Evolutionary conservation across 2,329 filamentous ascomycete species (phyloP), one percentile per base, ranked within the genome.

Genomic region (Cercospora janseana): DNA sequence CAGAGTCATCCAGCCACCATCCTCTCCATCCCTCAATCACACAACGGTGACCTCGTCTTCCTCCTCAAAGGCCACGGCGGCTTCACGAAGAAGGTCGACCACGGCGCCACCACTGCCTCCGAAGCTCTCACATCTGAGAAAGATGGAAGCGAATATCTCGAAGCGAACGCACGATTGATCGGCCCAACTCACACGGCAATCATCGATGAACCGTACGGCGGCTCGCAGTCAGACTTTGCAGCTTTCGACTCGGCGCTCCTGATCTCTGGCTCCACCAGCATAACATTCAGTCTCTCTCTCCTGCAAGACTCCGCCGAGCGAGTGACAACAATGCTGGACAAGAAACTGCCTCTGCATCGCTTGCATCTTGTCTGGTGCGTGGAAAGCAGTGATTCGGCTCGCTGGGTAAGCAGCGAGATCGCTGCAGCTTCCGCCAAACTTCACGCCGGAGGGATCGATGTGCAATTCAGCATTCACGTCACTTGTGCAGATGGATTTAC

Each of bases 1-100:
- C 60, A 65, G 29, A 57, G 52, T 15, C 63, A 65, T 37, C 63
- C 63, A 10, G 61, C 60, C 3, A 64, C 61, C 6, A 64, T 65
- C 34, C 26, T 60, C n/a, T 62, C 60, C 2, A 62, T 58, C 1
- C 60, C 63, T 26, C 46, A 27, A 3, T 62, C 60, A 3, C 60
- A 64, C 27, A 43, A 55, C 12, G 62, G 62, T 12, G 57, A 59
- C 16, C 32, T 65, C 5, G 55, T 64, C 20, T 64, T 64, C 49
- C 48, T 65, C n/a, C 52, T 65, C 13, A 62, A 62, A 43, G 56
- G 60, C 16, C 60, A 63, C 41, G 56, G 54, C 15, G 61, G 63
- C 31, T 63, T 64, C 54, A 65, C 63, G 2, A 57, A 54, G 18
- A 60, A 60, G 13, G 55, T 65, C 46, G 56, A 58, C 41, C 34